Evolutionary conservation across 2,329 filamentous ascomycete species (phyloP).

Genomic region (Dactylellina drechsleri): DNA sequence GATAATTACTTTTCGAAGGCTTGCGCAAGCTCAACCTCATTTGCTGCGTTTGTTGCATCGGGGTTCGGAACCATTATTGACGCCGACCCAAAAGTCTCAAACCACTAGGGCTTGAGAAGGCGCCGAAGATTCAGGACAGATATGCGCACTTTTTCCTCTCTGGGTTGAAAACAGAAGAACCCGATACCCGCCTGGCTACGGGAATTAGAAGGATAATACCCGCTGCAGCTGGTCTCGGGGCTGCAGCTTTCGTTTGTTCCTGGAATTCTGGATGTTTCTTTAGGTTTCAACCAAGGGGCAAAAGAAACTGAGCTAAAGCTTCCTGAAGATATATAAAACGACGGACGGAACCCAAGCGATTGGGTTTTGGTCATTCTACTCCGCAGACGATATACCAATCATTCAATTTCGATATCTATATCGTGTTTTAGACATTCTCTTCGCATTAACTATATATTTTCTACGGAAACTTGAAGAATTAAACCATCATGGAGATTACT

Average conservation of each 20-base stretch:
- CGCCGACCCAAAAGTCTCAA: background rate
- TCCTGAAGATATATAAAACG: constrained; percentile 18
- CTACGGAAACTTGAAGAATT: too few species aligned
- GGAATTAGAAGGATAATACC: too few species aligned
- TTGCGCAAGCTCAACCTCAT: background rate
- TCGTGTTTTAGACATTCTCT: too few species aligned
- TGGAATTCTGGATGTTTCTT: constrained; percentile 29
- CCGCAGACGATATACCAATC: background rate
- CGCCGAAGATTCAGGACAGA: constrained; percentile 11
- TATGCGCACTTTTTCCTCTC: background rate
- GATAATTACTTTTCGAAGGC: too few species aligned
- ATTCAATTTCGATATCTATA: background rate
- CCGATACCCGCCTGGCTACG: too few species aligned
- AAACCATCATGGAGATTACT: constrained; percentile 34
- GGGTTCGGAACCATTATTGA: constrained; percentile 13
- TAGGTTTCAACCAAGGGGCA: constrained; percentile 1
- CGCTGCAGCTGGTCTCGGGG: too few species aligned
- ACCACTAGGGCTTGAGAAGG: background rate
- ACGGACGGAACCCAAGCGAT: background rate
- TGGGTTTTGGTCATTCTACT: too few species aligned
- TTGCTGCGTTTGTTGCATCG: background rate
- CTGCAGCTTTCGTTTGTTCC: background rate
- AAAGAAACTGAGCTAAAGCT: background rate
- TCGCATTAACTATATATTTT: too few species aligned
- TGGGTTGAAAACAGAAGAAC: too few species aligned